A percentile compares a stretch with the other conserved stretches of the same genome.
phyloP scores from a whole-genome alignment of 148 eudicot genomes.

The Rhododendron molle region DNA sequence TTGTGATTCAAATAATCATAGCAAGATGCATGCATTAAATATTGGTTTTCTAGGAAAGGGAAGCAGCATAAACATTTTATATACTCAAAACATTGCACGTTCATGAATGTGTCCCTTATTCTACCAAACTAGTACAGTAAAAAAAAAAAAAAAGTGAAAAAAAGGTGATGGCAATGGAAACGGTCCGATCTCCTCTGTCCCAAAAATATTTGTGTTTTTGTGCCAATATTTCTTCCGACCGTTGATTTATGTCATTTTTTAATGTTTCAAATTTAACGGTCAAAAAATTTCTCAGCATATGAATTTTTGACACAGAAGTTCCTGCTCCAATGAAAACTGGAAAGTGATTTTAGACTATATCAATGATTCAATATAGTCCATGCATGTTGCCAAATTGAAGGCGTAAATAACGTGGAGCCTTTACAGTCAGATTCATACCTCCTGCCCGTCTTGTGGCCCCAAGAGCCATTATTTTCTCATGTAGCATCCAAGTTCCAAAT shows the following conservation, averaged over 20 bases:
- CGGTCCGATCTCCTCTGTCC: too few relatives aligned
- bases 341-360: too few relatives aligned
- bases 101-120: background rate
- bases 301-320: too few relatives aligned
- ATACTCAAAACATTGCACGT: background rate
- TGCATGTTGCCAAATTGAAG: background rate
- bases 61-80: background rate
- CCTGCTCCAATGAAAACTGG: too few relatives aligned
- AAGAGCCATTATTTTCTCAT: background rate
- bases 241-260: too few relatives aligned
- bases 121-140: background rate
- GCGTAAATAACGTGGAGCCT: background rate
- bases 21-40: too few relatives aligned
- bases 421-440: background rate
- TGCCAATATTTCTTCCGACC: too few relatives aligned
- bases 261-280: too few relatives aligned
- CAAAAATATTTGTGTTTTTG: too few relatives aligned
- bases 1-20: background rate
- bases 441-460: background rate
- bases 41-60: background rate
- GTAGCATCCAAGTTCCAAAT: background rate
- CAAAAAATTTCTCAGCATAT: too few relatives aligned
- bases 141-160: background rate
- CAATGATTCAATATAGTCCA: too few relatives aligned
- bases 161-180: background rate